A percentile compares a stretch with the other conserved stretches of the same genome.
phyloP scores from a whole-genome alignment of 2,329 filamentous ascomycete genomes.

The Fusarium zealandicum region DNA sequence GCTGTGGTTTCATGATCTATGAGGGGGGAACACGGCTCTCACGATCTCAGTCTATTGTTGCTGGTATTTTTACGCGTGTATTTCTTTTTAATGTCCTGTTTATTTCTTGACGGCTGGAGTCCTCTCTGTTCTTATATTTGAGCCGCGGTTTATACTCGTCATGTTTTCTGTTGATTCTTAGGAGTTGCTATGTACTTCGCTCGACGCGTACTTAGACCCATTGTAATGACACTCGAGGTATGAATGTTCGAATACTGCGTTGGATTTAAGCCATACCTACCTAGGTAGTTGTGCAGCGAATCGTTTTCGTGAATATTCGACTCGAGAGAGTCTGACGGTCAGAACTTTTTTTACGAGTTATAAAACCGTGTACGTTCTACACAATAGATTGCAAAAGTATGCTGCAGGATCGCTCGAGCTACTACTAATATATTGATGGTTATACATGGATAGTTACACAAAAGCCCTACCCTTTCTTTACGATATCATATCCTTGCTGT shows the following conservation, averaged over 20 bases:
- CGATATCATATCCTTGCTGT: background rate
- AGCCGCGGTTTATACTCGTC: slow-evolving; percentile 11
- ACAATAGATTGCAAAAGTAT: too few relatives aligned
- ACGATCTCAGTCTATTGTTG: slow-evolving; percentile 30
- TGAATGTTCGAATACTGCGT: slow-evolving; percentile 2
- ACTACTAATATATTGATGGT: too few relatives aligned
- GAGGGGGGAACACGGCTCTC: slow-evolving; percentile 11
- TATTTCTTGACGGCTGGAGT: slow-evolving; percentile 9
- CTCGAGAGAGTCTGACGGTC: too few relatives aligned
- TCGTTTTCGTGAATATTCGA: too few relatives aligned
- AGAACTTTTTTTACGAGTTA: too few relatives aligned
- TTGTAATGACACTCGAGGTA: slow-evolving; percentile 32
- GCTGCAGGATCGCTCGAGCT: too few relatives aligned
- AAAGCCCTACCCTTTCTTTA: background rate
- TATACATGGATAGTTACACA: too few relatives aligned
- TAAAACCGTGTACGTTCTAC: too few relatives aligned
- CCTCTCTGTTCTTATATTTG: slow-evolving; percentile 12
- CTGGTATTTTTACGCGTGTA: slow-evolving; percentile 3
- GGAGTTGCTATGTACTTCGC: slow-evolving; percentile 13
- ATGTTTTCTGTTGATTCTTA: slow-evolving; percentile 14
- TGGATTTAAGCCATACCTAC: too few relatives aligned
- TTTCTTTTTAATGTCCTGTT: slow-evolving; percentile 9
- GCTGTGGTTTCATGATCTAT: slow-evolving; percentile 1
- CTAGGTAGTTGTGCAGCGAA: too few relatives aligned
- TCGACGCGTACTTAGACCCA: slow-evolving; percentile 21